A percentile compares a stretch with the other conserved stretches of the same genome.
Conservation (phyloP, 1,139 yeast species). For the Zygoascus meyerae region DNA sequence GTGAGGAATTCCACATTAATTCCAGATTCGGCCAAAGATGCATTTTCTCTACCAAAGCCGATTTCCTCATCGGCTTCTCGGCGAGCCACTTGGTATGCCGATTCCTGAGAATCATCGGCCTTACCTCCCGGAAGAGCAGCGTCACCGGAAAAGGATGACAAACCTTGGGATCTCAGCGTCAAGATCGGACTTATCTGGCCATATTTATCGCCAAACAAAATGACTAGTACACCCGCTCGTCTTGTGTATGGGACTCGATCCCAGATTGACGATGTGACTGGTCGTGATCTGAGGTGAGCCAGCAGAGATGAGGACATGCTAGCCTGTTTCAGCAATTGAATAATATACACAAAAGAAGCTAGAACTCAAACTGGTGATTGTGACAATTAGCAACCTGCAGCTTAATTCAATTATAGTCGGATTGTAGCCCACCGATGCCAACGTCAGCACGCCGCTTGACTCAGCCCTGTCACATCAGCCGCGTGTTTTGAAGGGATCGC, state of each 20-base stretch:
- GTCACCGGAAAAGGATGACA: constrained; percentile 78
- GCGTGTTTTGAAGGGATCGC: no score
- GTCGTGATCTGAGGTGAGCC: constrained; percentile 13
- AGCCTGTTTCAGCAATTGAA: no score
- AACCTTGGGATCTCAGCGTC: constrained; percentile 65
- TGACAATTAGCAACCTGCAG: no score
- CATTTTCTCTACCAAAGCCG: constrained; percentile 56
- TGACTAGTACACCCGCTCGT: constrained; percentile 69
- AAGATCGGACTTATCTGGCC: constrained; percentile 75
- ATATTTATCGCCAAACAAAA: constrained; percentile 55
- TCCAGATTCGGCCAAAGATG: constrained; percentile 31
- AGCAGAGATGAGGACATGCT: constrained; percentile 8
- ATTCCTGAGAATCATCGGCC: constrained; percentile 42
- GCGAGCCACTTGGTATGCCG: constrained; percentile 66
- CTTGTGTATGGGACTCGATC: constrained; percentile 52
- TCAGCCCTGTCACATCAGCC: no score
- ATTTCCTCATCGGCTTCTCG: constrained; percentile 86
- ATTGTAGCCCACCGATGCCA: no score
- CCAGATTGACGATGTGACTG: constrained; percentile 41
- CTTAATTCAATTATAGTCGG: no score
- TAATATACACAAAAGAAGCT: no score
- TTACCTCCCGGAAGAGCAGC: constrained; percentile 79
- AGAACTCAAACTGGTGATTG: no score
- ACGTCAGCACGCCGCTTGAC: no score
- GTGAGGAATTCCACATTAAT: constrained; percentile 46